Evolutionary conservation across 352 stramenopile genomes (phyloP).

Genomic region (Saprolegnia diclina): DNA sequence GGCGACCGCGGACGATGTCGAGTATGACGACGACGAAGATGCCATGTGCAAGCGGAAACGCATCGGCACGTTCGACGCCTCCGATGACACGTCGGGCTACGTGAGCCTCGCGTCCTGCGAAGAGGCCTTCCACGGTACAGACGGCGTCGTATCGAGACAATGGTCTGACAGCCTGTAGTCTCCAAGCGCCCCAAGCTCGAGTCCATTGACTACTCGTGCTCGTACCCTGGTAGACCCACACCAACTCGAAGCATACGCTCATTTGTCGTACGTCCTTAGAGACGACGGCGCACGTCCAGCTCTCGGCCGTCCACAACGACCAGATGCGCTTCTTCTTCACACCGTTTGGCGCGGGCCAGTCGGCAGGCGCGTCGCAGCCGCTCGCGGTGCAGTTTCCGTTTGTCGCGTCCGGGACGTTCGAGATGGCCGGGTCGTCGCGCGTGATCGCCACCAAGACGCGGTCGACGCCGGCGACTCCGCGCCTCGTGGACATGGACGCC

Average conservation of each 20-base stretch:
- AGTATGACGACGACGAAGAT: background rate
- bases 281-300: slow-evolving; percentile 1
- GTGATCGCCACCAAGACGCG: slow-evolving; percentile 4
- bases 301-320: slow-evolving; percentile 22
- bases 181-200: slow-evolving; percentile 16
- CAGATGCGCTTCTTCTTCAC: slow-evolving; percentile 19
- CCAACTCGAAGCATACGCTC: background rate
- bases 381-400: slow-evolving; percentile 6
- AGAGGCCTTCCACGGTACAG: slow-evolving; percentile 7
- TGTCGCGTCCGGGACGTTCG: slow-evolving; percentile 4
- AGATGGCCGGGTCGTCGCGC: slow-evolving; percentile 2
- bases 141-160: background rate
- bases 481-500: background rate
- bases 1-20: background rate
- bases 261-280: background rate
- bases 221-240: background rate
- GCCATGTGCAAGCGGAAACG: slow-evolving; percentile 8
- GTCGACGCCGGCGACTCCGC: slow-evolving; percentile 15
- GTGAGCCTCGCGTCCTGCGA: slow-evolving; percentile 2
- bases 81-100: background rate
- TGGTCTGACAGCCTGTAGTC: background rate
- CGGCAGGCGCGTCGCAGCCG: background rate
- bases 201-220: background rate
- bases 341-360: background rate
- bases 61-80: background rate